These are phyloP conservation scores for Pseudopithomyces maydicus DNA, from an alignment of 2,329 filamentous ascomycete species.

Conservation along the genomic window DNA sequence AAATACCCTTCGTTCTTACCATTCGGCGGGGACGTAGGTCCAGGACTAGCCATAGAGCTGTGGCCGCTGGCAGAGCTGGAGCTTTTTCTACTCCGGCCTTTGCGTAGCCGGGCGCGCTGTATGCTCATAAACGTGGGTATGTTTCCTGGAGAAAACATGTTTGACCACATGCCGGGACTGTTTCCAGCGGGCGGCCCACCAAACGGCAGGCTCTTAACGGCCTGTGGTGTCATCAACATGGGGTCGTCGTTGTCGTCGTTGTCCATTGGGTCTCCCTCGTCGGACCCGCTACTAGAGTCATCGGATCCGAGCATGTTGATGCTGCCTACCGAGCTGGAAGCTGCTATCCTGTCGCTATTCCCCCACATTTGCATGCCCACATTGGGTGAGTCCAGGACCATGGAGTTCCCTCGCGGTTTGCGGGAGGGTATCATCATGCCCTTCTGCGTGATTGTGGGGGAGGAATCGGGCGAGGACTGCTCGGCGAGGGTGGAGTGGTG, in stretches of 20 bases:
- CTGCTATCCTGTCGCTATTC: constrained; percentile 49
- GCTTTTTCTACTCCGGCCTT: constrained; percentile 66
- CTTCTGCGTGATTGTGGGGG: constrained; percentile 78
- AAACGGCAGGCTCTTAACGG: constrained; percentile 61
- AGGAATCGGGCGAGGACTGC: constrained; percentile 85
- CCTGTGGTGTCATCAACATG: constrained; percentile 82
- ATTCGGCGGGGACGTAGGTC: constrained; percentile 78
- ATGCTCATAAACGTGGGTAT: constrained; percentile 82
- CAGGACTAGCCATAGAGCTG: constrained; percentile 70
- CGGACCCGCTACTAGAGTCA: constrained; percentile 72
- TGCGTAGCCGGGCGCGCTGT: constrained; percentile 63
- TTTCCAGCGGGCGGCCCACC: constrained; percentile 45
- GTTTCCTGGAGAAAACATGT: constrained; percentile 67
- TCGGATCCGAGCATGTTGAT: constrained; percentile 80
- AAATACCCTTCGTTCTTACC: constrained; percentile 62
- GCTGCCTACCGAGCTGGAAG: constrained; percentile 80
- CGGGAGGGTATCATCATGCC: constrained; percentile 64
- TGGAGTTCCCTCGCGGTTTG: constrained; percentile 48
- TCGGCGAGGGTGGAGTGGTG: constrained; percentile 95
- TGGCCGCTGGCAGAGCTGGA: constrained; percentile 72
- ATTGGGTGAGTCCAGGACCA: constrained; percentile 67
- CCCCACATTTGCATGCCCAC: constrained; percentile 67
- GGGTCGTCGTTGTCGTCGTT: constrained; percentile 64
- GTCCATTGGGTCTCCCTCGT: constrained; percentile 56
- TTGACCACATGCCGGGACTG: constrained; percentile 66